These are phyloP conservation scores for Iris macrosiphon DNA, from an alignment of 106 monocot species.

Conservation along the genomic window DNA sequence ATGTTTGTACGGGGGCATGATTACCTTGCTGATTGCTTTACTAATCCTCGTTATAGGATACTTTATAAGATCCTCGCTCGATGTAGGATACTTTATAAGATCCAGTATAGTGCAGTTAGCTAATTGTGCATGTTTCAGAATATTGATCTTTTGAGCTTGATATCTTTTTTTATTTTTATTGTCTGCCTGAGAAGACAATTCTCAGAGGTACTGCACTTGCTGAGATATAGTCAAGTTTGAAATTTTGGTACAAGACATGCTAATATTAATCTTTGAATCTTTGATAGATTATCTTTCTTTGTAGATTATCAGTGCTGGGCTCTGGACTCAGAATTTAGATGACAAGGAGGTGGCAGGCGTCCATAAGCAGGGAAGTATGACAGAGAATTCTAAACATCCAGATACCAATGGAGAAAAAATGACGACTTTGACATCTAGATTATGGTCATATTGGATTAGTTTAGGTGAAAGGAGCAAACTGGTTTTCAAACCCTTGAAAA, in stretches of 20 bases:
- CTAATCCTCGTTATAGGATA: neutral
- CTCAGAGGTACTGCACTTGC: neutral
- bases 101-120: neutral
- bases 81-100: neutral
- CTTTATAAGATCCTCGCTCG: neutral
- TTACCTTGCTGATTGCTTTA: neutral
- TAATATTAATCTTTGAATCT: neutral
- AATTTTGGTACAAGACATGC: neutral
- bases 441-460: constrained; percentile 58
- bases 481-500: constrained; percentile 53
- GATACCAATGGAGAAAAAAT: constrained; percentile 46
- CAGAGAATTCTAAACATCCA: constrained; percentile 18
- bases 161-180: neutral
- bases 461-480: constrained; percentile 49
- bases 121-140: neutral
- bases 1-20: neutral
- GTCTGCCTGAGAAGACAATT: neutral
- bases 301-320: constrained; percentile 65
- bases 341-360: constrained; percentile 19
- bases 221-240: neutral
- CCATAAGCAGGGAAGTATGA: constrained; percentile 15
- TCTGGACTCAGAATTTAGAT: constrained; percentile 37
- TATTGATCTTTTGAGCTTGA: neutral
- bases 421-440: constrained; percentile 40
- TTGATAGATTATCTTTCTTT: neutral